A percentile compares a stretch with the other conserved stretches of the same genome.
Conservation (phyloP, 208 protist species). For the Crithidia bombi region DNA sequence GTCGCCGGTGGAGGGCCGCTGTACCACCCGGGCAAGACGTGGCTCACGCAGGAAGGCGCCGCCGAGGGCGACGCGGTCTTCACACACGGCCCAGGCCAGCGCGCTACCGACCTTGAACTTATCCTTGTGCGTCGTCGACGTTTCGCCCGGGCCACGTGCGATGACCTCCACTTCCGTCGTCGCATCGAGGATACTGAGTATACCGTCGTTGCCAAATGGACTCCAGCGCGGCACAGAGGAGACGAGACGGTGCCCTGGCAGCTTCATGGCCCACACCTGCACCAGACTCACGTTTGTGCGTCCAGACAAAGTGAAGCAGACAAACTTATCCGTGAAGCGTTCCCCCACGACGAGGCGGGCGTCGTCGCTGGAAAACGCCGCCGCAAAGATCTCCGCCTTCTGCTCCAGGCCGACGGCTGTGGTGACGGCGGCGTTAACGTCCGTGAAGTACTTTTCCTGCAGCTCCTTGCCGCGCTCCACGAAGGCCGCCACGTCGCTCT, state of each 20-base stretch:
- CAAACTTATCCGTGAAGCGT: constrained; percentile 69
- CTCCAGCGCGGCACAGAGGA: constrained; percentile 63
- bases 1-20: constrained; percentile 20
- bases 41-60: constrained; percentile 81
- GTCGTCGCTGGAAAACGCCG: constrained; percentile 57
- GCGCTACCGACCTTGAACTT: constrained; percentile 83
- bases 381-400: constrained; percentile 63
- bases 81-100: constrained; percentile 55
- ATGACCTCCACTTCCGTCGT: constrained; percentile 73
- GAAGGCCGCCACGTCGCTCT: constrained; percentile 46
- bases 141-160: constrained; percentile 29
- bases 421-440: constrained; percentile 40
- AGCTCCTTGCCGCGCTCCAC: constrained; percentile 62
- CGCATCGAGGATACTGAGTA: constrained; percentile 58
- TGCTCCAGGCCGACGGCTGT: constrained; percentile 44
- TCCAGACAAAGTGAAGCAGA: constrained; percentile 52
- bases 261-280: constrained; percentile 50
- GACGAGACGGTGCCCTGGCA: constrained; percentile 72
- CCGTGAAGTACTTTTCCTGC: constrained; percentile 57
- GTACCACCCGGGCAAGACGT: constrained; percentile 53
- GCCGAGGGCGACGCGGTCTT: constrained; percentile 55
- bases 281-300: constrained; percentile 42
- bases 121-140: constrained; percentile 42
- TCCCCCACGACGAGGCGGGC: constrained; percentile 59
- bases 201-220: constrained; percentile 45